phyloP scores from a whole-genome alignment of 768 basidiomycete species.

The Coprinopsis strossmayeri region DNA sequence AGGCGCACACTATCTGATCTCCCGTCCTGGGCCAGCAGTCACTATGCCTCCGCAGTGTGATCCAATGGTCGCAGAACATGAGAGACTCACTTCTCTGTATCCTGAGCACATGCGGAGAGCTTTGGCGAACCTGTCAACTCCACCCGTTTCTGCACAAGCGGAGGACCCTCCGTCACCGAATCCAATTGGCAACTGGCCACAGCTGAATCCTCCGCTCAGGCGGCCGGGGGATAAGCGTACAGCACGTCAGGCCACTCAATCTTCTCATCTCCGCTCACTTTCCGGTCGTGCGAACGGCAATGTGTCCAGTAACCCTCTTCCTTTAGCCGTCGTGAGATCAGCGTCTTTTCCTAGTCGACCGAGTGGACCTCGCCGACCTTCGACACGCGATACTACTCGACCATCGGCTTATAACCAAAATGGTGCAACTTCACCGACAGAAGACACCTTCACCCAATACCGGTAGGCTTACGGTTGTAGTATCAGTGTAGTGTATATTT shows the following conservation, averaged over 20 bases:
- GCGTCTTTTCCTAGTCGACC: conserved; percentile 22
- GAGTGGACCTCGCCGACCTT: conserved; percentile 29
- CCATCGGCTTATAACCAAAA: too few species aligned
- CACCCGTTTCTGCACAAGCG: conserved; percentile 21
- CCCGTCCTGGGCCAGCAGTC: background rate
- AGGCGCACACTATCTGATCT: too few species aligned
- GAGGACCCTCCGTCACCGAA: conserved; percentile 28
- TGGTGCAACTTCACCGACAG: background rate
- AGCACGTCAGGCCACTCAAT: conserved; percentile 12
- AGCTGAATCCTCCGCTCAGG: conserved; percentile 23
- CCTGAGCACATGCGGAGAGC: conserved; percentile 19
- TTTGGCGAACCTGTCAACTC: conserved; percentile 4
- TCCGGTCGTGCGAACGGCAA: too few species aligned
- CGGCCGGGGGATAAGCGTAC: conserved; percentile 19
- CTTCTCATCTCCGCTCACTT: conserved; percentile 1
- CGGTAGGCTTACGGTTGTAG: too few species aligned
- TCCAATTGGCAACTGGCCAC: conserved; percentile 52
- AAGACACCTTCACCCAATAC: too few species aligned
- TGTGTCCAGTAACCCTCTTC: too few species aligned
- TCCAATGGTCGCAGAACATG: background rate
- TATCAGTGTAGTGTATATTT: background rate
- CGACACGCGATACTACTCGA: conserved; percentile 20
- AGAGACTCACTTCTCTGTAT: conserved; percentile 18
- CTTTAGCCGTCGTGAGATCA: conserved; percentile 1
- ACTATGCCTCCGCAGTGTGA: background rate